A percentile compares a stretch with the other conserved stretches of the same genome.
Conservation (phyloP, 177 flowering plant genomes). For the Telopea speciosissima region DNA sequence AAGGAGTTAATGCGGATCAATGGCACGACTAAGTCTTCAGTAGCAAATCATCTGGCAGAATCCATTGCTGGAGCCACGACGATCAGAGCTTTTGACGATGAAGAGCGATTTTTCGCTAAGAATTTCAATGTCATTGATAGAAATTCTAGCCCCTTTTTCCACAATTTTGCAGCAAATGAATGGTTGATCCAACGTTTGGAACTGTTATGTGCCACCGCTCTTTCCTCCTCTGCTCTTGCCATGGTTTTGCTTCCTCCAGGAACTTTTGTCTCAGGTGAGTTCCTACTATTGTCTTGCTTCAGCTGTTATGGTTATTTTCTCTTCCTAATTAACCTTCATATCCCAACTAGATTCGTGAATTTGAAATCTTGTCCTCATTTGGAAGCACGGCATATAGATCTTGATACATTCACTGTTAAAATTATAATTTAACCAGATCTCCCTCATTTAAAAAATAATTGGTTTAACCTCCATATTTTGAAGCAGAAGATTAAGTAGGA, state of each 20-base stretch:
- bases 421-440: too few species aligned
- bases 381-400: too few species aligned
- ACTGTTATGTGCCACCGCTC: conserved; percentile 38
- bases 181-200: conserved; percentile 63
- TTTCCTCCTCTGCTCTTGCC: conserved; percentile 49
- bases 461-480: too few species aligned
- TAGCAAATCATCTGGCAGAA: conserved; percentile 59
- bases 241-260: conserved; percentile 61
- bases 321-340: too few species aligned
- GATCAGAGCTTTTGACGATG: conserved; percentile 57
- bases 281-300: neutral
- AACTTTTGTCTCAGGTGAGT: conserved; percentile 49
- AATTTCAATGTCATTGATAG: conserved; percentile 38
- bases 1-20: conserved; percentile 61
- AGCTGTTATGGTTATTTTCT: neutral
- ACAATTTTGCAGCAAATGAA: conserved; percentile 50
- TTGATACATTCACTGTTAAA: too few species aligned
- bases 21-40: conserved; percentile 61
- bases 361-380: too few species aligned
- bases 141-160: conserved; percentile 56
- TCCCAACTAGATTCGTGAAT: too few species aligned
- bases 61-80: conserved; percentile 48
- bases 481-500: too few species aligned
- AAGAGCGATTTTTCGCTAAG: conserved; percentile 47
- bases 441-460: too few species aligned